Evolutionary conservation across 2,329 filamentous ascomycete genomes (phyloP).

Genomic region (Neoarthrinium moseri): DNA sequence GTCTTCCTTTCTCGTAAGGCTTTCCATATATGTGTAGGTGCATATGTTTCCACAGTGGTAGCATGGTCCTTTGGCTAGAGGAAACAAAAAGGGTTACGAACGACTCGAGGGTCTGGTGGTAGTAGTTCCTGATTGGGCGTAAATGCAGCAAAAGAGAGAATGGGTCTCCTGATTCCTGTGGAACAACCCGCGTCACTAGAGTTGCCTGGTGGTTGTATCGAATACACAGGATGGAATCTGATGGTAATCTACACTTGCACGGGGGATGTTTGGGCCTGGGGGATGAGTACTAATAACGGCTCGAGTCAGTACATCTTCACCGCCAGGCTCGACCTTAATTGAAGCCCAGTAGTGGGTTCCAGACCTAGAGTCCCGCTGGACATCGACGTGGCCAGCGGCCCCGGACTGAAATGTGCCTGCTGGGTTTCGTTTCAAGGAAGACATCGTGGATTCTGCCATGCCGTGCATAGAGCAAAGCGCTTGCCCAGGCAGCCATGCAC

Average conservation of each 20-base stretch:
- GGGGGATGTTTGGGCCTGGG: neutral
- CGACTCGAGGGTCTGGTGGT: neutral
- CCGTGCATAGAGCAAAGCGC: too few species aligned
- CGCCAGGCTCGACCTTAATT: neutral
- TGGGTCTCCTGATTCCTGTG: neutral
- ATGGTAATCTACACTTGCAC: neutral
- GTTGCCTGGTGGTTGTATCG: neutral
- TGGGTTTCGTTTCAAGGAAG: too few species aligned
- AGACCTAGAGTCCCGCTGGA: too few species aligned
- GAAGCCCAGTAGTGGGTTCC: neutral
- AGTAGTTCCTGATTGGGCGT: conserved; percentile 1
- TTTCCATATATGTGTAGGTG: neutral
- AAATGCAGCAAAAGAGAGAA: neutral
- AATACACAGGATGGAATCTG: neutral
- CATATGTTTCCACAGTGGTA: neutral
- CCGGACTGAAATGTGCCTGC: too few species aligned
- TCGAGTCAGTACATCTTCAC: neutral
- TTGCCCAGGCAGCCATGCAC: too few species aligned
- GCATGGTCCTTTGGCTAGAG: neutral
- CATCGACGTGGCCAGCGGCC: too few species aligned
- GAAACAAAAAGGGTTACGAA: neutral
- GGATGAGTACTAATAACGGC: neutral
- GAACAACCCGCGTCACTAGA: neutral
- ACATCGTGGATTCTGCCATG: neutral
- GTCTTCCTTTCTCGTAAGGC: neutral